Percentiles rank a stretch among this genome's conserved stretches.
phyloP scores from a whole-genome alignment of 495 filamentous ascomycete genomes.

The Tuber indicum region DNA sequence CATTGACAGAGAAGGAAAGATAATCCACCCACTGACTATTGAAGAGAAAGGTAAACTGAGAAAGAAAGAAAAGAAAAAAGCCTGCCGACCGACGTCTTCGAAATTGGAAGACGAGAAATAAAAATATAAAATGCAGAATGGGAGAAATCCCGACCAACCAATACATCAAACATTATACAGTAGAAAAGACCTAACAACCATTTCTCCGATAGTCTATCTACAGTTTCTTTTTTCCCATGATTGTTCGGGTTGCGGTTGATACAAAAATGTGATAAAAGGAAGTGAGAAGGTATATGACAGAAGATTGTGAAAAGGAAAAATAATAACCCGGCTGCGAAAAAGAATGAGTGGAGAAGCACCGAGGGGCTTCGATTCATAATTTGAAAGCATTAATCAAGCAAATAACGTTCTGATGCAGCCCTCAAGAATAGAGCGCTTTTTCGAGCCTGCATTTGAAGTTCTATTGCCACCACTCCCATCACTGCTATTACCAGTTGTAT shows the following conservation, averaged over 20 bases:
- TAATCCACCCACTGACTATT: not conserved
- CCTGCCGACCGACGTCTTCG: not conserved
- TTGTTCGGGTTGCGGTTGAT: not conserved
- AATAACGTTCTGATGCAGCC: constrained; percentile 19
- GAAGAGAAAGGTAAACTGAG: constrained; percentile 7
- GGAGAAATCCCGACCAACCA: constrained; percentile 26
- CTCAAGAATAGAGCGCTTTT: constrained; percentile 15
- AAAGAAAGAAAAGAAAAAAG: not conserved
- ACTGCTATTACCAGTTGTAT: constrained; percentile 12
- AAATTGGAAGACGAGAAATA: constrained; percentile 3
- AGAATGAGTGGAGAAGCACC: not conserved
- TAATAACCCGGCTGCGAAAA: constrained; percentile 11
- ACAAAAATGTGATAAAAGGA: not conserved
- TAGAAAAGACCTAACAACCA: constrained; percentile 18
- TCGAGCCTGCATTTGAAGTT: constrained; percentile 6
- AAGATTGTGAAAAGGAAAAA: constrained; percentile 11
- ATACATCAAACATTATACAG: constrained; percentile 29
- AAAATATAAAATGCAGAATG: constrained; percentile 13
- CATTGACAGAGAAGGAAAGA: constrained; percentile 1
- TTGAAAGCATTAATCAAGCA: constrained; percentile 8
- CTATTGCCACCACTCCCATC: not conserved
- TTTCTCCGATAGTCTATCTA: not conserved
- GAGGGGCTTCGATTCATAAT: not conserved
- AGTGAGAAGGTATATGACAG: not conserved
- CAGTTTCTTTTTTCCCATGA: not conserved